These are phyloP conservation scores for Solanum megistacrolobum DNA, from an alignment of 257 asterid species.

Conservation along the genomic window DNA sequence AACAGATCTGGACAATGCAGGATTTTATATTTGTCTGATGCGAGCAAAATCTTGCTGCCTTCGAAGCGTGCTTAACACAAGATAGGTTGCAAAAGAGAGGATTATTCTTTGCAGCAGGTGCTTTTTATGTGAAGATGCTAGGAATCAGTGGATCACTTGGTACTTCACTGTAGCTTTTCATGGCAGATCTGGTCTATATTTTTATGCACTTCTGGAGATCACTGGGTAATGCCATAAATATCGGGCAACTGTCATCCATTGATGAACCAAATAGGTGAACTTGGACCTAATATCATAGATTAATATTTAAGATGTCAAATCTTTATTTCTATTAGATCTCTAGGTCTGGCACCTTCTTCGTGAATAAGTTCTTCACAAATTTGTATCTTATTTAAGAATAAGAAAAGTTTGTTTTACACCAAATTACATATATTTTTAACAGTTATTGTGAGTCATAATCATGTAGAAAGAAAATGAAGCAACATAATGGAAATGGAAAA, in stretches of 20 bases:
- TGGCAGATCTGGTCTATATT: neutral
- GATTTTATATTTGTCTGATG: neutral
- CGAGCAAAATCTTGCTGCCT: neutral
- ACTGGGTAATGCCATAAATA: neutral
- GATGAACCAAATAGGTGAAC: neutral
- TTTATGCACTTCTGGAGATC: neutral
- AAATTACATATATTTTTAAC: neutral
- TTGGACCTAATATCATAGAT: neutral
- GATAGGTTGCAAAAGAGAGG: neutral
- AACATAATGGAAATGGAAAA: neutral
- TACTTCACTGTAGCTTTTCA: neutral
- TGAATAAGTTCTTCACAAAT: neutral
- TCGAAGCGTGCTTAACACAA: neutral
- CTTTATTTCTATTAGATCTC: neutral
- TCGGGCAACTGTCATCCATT: neutral
- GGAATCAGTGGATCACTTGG: neutral
- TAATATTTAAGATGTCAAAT: neutral
- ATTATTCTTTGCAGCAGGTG: neutral
- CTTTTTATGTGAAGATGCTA: neutral
- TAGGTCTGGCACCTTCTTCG: neutral
- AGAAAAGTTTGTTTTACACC: neutral
- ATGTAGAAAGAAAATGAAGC: neutral
- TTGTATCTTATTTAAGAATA: neutral
- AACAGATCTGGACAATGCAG: neutral
- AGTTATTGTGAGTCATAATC: neutral